Percentiles rank a stretch among this genome's conserved stretches.
These are phyloP conservation scores for Hysterangium stoloniferum DNA, from an alignment of 768 basidiomycete genomes.

Conservation along the genomic window DNA sequence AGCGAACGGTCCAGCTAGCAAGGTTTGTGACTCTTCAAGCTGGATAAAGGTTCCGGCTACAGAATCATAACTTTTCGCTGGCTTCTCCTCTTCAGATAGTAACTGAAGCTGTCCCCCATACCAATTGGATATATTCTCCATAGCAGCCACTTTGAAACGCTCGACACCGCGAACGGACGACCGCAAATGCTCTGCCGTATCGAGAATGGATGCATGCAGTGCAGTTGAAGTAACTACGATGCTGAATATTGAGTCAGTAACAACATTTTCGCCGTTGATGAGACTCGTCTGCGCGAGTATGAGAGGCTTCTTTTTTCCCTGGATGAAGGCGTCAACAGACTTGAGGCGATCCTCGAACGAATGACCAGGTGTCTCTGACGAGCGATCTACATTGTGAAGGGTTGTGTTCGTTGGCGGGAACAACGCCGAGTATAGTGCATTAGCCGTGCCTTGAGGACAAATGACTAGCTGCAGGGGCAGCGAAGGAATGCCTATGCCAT, in stretches of 20 bases:
- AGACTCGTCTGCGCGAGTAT: slow-evolving; percentile 41
- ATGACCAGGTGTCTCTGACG: too few relatives aligned
- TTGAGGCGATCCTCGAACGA: slow-evolving; percentile 41
- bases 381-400: too few relatives aligned
- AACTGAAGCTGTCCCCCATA: slow-evolving; percentile 55
- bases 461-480: slow-evolving; percentile 39
- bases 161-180: slow-evolving; percentile 65
- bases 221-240: slow-evolving; percentile 81
- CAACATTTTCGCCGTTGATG: slow-evolving; percentile 21
- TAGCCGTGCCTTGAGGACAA: slow-evolving; percentile 79
- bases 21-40: slow-evolving; percentile 26
- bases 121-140: slow-evolving; percentile 66
- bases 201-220: slow-evolving; percentile 78
- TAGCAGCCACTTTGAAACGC: slow-evolving; percentile 82
- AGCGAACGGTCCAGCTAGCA: slow-evolving; percentile 66
- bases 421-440: slow-evolving; percentile 77
- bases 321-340: slow-evolving; percentile 48
- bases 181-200: slow-evolving; percentile 73
- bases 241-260: slow-evolving; percentile 35
- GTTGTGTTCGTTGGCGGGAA: slow-evolving; percentile 43
- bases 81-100: slow-evolving; percentile 34
- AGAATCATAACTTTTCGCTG: slow-evolving; percentile 59
- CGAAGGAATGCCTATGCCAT: slow-evolving; percentile 22
- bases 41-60: slow-evolving; percentile 37
- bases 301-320: slow-evolving; percentile 33